Base-by-base conservation (phyloP, 1,284 basidiomycete genomes). In the Athelia psychrophila region DNA sequence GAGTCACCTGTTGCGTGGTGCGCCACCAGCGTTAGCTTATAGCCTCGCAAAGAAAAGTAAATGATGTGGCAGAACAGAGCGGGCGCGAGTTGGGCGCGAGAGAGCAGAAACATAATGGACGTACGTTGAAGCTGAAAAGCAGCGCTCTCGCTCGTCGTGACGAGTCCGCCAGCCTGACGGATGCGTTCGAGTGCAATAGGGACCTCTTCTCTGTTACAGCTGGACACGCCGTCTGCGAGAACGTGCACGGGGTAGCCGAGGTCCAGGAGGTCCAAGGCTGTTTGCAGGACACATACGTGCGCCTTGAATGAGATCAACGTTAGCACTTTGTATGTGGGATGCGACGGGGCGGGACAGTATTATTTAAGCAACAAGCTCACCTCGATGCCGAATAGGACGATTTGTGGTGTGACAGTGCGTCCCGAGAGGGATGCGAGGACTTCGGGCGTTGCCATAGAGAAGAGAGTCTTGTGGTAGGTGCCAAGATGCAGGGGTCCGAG, bases 211-310 rank as follows among this genome's bases (percentile, higher is more conserved):
- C 74, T 73, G 62, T 95, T 94, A 60, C 83, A 87, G 38, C 86
- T 91, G 2, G 90, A 92, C 2, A 96, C 83, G 20, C 85, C 93
- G 63, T 97, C 95, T 16, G 89, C 88, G 36, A 95, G 73, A 42
- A 96, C 79, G 62, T 83, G 76, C 6, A 88, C 86, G 54, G 79
- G 79, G 61, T 76, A 83, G 12, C 73, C 79, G 46, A 58, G 68
- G 18, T 73, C 67, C 20, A 88, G 68, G 20, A 93, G 74, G 52
- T 88, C 84, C 8, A 93, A 73, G 0, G 86, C 77, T 1, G 91
- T 90, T 70, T 95, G 93, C 3, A 92, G 77, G 9, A 97, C 84
- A 63, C 95, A 98, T 53, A 98, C 85, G 61, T 97, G 95, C 2
- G 88, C 81, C 88, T 91, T 63, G 27, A 30, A 30, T 30, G 5